These are phyloP conservation scores for Rhazya stricta DNA, from an alignment of 257 asterid genomes.

Conservation along the genomic window DNA sequence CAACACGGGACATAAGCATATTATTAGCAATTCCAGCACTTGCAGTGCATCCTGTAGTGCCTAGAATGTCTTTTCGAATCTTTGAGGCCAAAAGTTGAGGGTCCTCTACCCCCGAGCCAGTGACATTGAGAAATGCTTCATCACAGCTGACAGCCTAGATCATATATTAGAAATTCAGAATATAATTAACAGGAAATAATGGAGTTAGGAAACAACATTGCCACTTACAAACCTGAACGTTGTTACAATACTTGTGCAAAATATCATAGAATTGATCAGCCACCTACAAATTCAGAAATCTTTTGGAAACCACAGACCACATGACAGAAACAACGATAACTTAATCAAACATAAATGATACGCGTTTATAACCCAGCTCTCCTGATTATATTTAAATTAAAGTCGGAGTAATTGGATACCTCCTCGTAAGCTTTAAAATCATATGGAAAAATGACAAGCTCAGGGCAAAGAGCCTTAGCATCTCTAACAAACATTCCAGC, in stretches of 20 bases:
- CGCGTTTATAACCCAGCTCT: neutral
- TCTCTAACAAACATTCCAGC: conserved; percentile 96
- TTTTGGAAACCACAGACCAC: conserved; percentile 8
- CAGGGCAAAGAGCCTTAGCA: conserved; percentile 88
- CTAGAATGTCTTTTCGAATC: conserved; percentile 67
- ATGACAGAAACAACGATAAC: conserved; percentile 3
- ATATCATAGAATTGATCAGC: conserved; percentile 90
- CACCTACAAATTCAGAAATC: conserved; percentile 49
- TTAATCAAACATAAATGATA: neutral
- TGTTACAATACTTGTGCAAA: conserved; percentile 82
- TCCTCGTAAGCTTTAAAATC: conserved; percentile 94
- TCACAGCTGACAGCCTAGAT: conserved; percentile 97
- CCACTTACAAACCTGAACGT: conserved; percentile 61
- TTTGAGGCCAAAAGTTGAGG: conserved; percentile 62
- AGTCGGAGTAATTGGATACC: conserved; percentile 37
- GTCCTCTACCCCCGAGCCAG: conserved; percentile 61
- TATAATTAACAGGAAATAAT: neutral
- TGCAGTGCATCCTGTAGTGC: conserved; percentile 79
- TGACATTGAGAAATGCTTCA: conserved; percentile 88
- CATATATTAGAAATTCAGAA: conserved; percentile 11
- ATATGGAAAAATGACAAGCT: conserved; percentile 79
- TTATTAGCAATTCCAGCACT: conserved; percentile 94
- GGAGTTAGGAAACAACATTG: neutral
- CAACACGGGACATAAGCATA: conserved; percentile 97
- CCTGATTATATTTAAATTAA: conserved; percentile 8